Evolutionary conservation across 768 basidiomycete genomes (phyloP).

Genomic region (Holtermannia corniformis): DNA sequence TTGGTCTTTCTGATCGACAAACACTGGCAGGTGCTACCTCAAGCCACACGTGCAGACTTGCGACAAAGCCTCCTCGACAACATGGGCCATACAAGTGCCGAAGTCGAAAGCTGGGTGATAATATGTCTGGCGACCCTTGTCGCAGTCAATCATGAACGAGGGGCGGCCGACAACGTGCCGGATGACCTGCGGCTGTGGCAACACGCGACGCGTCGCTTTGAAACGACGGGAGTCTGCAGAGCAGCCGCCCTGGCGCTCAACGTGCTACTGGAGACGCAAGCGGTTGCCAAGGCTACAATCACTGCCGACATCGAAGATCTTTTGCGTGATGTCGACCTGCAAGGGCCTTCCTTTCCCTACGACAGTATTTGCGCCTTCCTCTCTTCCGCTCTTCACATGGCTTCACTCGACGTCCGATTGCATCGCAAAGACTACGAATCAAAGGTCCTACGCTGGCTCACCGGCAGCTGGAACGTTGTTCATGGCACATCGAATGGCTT

Average conservation of each 20-base stretch:
- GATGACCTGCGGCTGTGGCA: slow-evolving; percentile 78
- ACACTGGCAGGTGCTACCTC: slow-evolving; percentile 61
- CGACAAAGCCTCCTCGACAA: slow-evolving; percentile 52
- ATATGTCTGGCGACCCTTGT: slow-evolving; percentile 57
- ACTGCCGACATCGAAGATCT: slow-evolving; percentile 67
- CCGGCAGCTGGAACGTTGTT: slow-evolving; percentile 58
- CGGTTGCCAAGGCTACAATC: slow-evolving; percentile 49
- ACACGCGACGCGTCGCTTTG: slow-evolving; percentile 64
- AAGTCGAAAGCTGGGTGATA: slow-evolving; percentile 75
- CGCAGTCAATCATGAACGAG: neutral
- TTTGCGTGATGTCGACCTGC: slow-evolving; percentile 73
- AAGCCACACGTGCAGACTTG: slow-evolving; percentile 52
- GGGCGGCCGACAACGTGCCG: neutral
- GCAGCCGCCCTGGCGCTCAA: slow-evolving; percentile 66
- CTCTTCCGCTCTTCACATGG: slow-evolving; percentile 56
- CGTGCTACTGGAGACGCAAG: slow-evolving; percentile 46
- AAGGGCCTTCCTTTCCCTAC: slow-evolving; percentile 75
- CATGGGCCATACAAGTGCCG: slow-evolving; percentile 55
- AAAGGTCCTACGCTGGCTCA: slow-evolving; percentile 71
- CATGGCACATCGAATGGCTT: slow-evolving; percentile 44
- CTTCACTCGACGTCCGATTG: slow-evolving; percentile 69
- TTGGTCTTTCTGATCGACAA: slow-evolving; percentile 75
- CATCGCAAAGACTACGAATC: slow-evolving; percentile 80
- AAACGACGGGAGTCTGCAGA: slow-evolving; percentile 60
- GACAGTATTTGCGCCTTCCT: slow-evolving; percentile 87